Evolutionary conservation across 2,329 filamentous ascomycete species (phyloP).

Genomic region (Aspergillus texensis): DNA sequence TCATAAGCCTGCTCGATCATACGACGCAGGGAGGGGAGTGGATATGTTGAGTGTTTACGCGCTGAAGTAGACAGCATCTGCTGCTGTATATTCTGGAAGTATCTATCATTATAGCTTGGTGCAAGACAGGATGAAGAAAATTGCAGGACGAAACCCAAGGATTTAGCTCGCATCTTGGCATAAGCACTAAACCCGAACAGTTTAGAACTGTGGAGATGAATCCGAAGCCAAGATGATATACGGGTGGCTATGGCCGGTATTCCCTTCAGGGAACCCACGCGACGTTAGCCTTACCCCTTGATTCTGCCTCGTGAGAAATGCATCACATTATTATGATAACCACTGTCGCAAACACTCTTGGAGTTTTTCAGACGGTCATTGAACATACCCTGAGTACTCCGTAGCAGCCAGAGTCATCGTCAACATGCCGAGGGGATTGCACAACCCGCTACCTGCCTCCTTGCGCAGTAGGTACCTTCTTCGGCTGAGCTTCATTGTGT

Average conservation of each 20-base stretch:
- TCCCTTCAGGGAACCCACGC: too few relatives aligned
- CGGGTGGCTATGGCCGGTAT: not conserved
- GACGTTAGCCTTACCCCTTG: not conserved
- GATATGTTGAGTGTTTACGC: slow-evolving; percentile 40
- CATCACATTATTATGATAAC: not conserved
- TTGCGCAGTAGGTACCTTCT: slow-evolving; percentile 42
- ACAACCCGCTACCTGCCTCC: slow-evolving; percentile 49
- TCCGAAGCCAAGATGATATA: not conserved
- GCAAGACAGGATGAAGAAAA: not conserved
- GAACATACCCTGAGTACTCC: not conserved
- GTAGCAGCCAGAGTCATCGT: not conserved
- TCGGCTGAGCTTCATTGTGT: slow-evolving; percentile 13
- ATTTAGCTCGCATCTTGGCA: not conserved
- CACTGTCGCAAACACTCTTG: not conserved
- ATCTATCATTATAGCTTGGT: too few relatives aligned
- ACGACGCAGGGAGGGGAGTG: slow-evolving; percentile 35
- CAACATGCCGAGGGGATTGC: slow-evolving; percentile 27
- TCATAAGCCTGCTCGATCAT: slow-evolving; percentile 35
- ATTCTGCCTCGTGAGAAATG: not conserved
- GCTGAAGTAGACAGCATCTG: not conserved
- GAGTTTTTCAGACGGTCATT: not conserved
- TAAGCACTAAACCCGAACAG: not conserved
- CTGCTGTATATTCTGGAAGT: not conserved
- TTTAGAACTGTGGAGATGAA: not conserved
- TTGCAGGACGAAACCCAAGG: not conserved